phyloP scores from a whole-genome alignment of 2,329 filamentous ascomycete species.

The Xylariaceae sp. region DNA sequence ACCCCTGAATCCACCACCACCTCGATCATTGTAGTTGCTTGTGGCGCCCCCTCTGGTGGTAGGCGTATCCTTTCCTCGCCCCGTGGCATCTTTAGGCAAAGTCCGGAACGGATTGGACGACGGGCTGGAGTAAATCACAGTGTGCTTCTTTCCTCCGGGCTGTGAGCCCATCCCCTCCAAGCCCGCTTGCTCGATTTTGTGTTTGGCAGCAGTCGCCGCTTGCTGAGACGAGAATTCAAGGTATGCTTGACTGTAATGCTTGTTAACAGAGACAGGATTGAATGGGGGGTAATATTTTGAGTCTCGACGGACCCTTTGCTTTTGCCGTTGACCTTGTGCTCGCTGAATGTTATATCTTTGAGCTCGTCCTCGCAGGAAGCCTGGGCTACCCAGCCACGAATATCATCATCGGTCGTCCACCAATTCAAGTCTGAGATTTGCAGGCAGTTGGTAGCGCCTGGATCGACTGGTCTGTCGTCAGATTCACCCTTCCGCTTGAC shows the following conservation, averaged over 20 bases:
- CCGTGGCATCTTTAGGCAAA: constrained; percentile 79
- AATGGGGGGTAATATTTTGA: neutral
- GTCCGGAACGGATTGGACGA: constrained; percentile 84
- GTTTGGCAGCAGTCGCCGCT: constrained; percentile 80
- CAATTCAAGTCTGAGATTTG: constrained; percentile 88
- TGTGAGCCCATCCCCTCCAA: constrained; percentile 49
- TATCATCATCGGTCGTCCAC: constrained; percentile 96
- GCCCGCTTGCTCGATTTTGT: constrained; percentile 59
- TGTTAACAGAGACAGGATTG: constrained; percentile 6
- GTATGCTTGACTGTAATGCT: constrained; percentile 62
- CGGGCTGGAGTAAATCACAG: constrained; percentile 69
- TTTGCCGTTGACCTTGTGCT: constrained; percentile 98
- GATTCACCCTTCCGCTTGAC: constrained; percentile 57
- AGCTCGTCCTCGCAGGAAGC: constrained; percentile 79
- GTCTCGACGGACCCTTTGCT: constrained; percentile 74
- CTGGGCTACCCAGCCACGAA: constrained; percentile 77
- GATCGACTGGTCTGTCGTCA: constrained; percentile 54
- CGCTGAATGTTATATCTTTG: constrained; percentile 91
- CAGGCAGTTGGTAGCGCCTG: constrained; percentile 61
- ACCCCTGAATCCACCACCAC: constrained; percentile 27
- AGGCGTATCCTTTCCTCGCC: constrained; percentile 57
- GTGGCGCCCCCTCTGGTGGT: constrained; percentile 47
- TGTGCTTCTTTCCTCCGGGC: constrained; percentile 62
- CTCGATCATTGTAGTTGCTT: constrained; percentile 43
- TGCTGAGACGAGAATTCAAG: constrained; percentile 79